Base-by-base conservation (phyloP, 208 protist species). In the Leptomonas pyrrhocoris region DNA sequence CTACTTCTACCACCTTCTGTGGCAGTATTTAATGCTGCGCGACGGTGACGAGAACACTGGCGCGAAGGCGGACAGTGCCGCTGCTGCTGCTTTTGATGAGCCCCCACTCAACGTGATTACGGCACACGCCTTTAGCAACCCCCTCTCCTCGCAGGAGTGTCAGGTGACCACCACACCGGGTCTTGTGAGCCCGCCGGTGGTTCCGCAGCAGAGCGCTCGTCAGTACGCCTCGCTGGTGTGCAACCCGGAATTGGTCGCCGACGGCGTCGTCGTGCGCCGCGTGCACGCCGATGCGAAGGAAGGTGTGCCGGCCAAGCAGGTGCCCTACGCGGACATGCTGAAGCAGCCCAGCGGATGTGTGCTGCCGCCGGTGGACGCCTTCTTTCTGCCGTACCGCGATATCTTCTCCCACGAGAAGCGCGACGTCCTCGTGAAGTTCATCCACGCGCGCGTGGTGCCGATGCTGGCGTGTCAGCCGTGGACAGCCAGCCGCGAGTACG, bases 1-100 rank as follows among this genome's bases (percentile, higher is more conserved):
- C 51, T 96, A 94, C 80, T 84, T 96, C 48, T 96, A 96, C 54
- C 87, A 97, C 56, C 69, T 96, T 0, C 36, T 93, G 19, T 91
- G 82, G 79, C 88, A 96, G 83, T 93, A 87, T 66, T 15, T 90
- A 49, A 78, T 94, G 79, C 55, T 93, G 28, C 62, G 50, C n/a
- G 73, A 84, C 28, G 57, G 27, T 31, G 51, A n/a, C n/a, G n/a
- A n/a, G n/a, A n/a, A n/a, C n/a, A n/a, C n/a, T n/a, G 25, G 27
- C 40, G 40, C 45, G 21, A 38, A 69, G 23, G 64, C 42, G 28
- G 68, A 45, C 13, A 40, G n/a, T 42, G 63, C 40, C 16, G 60
- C 40, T 51, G 28, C 19, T 27, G 53, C 38, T 23, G 58, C 28
- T 4, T n/a, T 48, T 12, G 45, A 2, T 40, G 48, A 16, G n/a